Conservation (phyloP, 805 yeast genomes). For the Sugiyamaella qingdaonensis region DNA sequence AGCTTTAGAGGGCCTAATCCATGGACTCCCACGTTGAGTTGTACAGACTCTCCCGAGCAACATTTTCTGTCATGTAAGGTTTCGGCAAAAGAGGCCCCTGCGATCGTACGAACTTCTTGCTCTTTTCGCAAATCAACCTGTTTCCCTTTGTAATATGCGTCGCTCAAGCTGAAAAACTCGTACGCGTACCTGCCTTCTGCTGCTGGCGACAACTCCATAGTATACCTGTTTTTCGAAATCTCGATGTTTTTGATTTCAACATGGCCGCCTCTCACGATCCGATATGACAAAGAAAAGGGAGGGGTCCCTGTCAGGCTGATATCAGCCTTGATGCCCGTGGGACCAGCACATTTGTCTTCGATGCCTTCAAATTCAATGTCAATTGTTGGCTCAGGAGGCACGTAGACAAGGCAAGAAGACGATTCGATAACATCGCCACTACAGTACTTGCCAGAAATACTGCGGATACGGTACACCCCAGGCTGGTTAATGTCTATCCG, state of each 20-base stretch:
- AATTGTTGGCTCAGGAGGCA: conserved; percentile 52
- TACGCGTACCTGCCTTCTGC: conserved; percentile 79
- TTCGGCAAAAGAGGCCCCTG: conserved; percentile 37
- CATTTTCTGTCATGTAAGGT: conserved; percentile 27
- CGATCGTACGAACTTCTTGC: conserved; percentile 35
- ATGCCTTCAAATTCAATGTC: conserved; percentile 50
- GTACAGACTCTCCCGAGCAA: conserved; percentile 46
- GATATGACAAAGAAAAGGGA: conserved; percentile 70
- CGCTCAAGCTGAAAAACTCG: conserved; percentile 60
- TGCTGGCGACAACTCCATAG: conserved; percentile 69
- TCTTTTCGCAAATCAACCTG: conserved; percentile 22
- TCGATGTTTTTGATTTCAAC: conserved; percentile 30
- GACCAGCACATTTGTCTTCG: conserved; percentile 86
- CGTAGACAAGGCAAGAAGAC: conserved; percentile 50
- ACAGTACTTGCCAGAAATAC: conserved; percentile 60
- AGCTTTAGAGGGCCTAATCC: conserved; percentile 81
- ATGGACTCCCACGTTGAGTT: conserved; percentile 54
- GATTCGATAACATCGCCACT: conserved; percentile 59
- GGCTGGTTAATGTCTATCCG: conserved; percentile 36
- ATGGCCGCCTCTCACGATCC: conserved; percentile 40
- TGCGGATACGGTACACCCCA: conserved; percentile 59
- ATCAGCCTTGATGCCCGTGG: conserved; percentile 76
- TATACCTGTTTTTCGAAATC: conserved; percentile 40
- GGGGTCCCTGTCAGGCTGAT: conserved; percentile 69
- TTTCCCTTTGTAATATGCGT: conserved; percentile 50